These are phyloP conservation scores for Erodium chrysanthum DNA, from an alignment of 441 rosid species.

Conservation along the genomic window DNA sequence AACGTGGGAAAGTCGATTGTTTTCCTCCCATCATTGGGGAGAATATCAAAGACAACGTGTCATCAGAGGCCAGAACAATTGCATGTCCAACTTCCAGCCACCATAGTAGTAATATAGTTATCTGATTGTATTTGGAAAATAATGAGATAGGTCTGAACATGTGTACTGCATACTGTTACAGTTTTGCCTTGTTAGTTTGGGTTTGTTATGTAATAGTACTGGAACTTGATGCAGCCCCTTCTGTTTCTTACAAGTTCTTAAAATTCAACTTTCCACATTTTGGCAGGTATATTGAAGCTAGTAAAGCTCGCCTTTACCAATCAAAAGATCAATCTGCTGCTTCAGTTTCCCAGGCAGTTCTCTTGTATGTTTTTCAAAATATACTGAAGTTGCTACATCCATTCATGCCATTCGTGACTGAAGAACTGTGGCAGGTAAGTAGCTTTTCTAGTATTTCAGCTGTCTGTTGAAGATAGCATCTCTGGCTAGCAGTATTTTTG, in stretches of 20 bases:
- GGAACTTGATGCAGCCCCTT: background rate
- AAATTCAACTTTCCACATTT: background rate
- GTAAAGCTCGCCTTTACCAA: slow-evolving; percentile 74
- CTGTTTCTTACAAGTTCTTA: background rate
- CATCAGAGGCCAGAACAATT: background rate
- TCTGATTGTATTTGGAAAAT: background rate
- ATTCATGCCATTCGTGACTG: slow-evolving; percentile 93
- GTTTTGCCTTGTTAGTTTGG: background rate
- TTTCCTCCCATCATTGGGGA: background rate
- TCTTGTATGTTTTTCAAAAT: slow-evolving; percentile 72
- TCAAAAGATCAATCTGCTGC: slow-evolving; percentile 43
- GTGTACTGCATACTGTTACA: background rate
- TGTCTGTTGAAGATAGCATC: background rate
- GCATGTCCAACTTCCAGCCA: background rate
- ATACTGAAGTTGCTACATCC: slow-evolving; percentile 84
- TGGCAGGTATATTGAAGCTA: slow-evolving; percentile 88
- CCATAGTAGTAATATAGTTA: background rate
- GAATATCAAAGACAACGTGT: background rate
- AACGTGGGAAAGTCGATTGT: background rate
- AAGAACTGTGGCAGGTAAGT: slow-evolving; percentile 86
- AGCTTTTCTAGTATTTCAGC: background rate
- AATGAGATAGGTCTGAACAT: background rate
- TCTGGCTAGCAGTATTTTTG: background rate
- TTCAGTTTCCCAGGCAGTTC: slow-evolving; percentile 64
- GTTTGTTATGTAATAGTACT: background rate